These are phyloP conservation scores for Excoecaria agallocha DNA, from an alignment of 345 rosid species.

Conservation along the genomic window DNA sequence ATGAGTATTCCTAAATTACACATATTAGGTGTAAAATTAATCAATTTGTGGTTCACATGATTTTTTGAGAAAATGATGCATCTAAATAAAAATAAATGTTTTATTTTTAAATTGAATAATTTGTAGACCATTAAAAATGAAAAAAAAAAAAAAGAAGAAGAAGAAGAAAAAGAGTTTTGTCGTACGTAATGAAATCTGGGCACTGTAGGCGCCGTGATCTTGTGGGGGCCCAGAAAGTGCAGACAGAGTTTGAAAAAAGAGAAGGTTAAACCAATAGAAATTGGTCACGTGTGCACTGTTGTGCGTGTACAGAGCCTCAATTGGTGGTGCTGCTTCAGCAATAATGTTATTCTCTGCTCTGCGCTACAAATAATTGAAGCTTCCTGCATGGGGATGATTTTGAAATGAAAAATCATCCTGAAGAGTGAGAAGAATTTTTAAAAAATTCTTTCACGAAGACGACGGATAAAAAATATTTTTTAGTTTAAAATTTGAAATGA, in stretches of 20 bases:
- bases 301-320: not conserved
- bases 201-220: conserved; percentile 16
- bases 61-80: too few species aligned
- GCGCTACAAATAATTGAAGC: not conserved
- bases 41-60: too few species aligned
- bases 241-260: not conserved
- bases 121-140: too few species aligned
- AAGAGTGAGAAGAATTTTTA: too few species aligned
- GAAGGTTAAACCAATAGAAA: not conserved
- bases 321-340: not conserved
- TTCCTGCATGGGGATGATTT: not conserved
- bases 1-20: too few species aligned
- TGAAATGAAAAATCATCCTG: too few species aligned
- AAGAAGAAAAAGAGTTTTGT: not conserved
- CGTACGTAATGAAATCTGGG: not conserved
- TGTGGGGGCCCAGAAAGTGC: conserved; percentile 10
- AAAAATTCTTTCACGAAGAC: too few species aligned
- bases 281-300: conserved; percentile 2
- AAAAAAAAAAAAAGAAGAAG: not conserved
- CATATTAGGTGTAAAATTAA: too few species aligned
- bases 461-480: too few species aligned
- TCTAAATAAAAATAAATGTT: too few species aligned
- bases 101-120: too few species aligned
- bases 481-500: too few species aligned
- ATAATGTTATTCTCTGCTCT: not conserved